Base-by-base conservation (phyloP, 2,329 filamentous ascomycete species). In the Calonectria crousiana region DNA sequence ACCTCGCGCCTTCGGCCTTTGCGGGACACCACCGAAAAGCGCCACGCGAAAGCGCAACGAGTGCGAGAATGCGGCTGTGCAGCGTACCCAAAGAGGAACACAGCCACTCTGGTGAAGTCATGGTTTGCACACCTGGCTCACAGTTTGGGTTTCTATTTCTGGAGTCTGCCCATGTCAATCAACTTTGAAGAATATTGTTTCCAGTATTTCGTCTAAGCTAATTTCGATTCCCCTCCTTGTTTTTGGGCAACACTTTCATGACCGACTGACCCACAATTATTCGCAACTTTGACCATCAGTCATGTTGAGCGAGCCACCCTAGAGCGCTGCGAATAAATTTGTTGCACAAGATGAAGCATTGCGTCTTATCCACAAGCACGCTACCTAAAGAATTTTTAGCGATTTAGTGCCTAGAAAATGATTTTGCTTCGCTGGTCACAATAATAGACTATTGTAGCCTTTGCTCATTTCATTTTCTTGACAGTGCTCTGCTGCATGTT, bases 1-100 rank as follows among this genome's bases (percentile, higher is more conserved):
- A 62, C 23, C 23, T 62, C 56, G 56, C 56, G 56, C 34, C 36
- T 62, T 62, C 56, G 56, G 56, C 56, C 56, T 62, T 56, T 36
- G 56, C 56, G 34, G 32, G 23, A 28, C n/a, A 18, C 34, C 34
- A 62, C 34, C 36, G 36, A 62, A 23, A 14, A 62, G 32, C 56
- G 56, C 56, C 56, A 62, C 56, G 56, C 56, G 56, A 62, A 62
- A 41, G 13, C 14, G 6, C n/a, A 41, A 23, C 14, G 56, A 44
- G 10, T 20, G 56, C 36, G 14, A 41, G 41, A 26, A 41, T 28
- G 56, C 36, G 56, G 56, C 56, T 62, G 56, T 62, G 36, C 56
- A 41, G 3, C 5, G 11, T 23, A 38, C 23, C 34, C n/a, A 41
- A n/a, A 28, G 18, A 18, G 14, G 34, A 38, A 38, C 36, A 8